phyloP scores from a whole-genome alignment of 345 rosid genomes.

The Carallia brachiata region DNA sequence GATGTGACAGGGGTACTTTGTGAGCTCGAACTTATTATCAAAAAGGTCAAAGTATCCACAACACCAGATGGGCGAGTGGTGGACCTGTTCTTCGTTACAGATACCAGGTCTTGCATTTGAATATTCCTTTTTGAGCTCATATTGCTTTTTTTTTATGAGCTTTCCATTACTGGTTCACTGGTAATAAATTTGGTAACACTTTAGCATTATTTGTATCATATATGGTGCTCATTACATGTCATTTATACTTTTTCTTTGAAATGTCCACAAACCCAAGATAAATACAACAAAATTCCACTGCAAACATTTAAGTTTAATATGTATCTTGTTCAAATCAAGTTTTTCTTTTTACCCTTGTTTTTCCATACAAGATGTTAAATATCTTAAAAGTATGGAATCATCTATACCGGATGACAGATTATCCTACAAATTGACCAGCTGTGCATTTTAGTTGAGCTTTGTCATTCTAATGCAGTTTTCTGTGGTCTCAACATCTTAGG shows the following conservation, averaged over 20 bases:
- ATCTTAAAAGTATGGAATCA: too few relatives aligned
- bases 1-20: slow-evolving; percentile 79
- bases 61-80: slow-evolving; percentile 92
- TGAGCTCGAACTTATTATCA: slow-evolving; percentile 79
- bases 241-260: neutral
- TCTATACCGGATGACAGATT: too few relatives aligned
- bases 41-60: slow-evolving; percentile 93
- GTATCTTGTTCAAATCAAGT: too few relatives aligned
- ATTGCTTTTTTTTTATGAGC: neutral
- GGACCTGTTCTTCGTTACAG: slow-evolving; percentile 95
- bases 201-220: too few relatives aligned
- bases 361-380: too few relatives aligned
- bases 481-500: too few relatives aligned
- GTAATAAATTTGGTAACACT: neutral
- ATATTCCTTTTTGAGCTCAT: neutral
- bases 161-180: neutral
- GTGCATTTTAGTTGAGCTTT: too few relatives aligned
- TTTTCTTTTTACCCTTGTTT: too few relatives aligned
- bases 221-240: neutral
- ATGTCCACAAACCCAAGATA: neutral
- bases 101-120: slow-evolving; percentile 59
- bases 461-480: too few relatives aligned
- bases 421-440: too few relatives aligned
- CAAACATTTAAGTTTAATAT: too few relatives aligned
- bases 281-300: too few relatives aligned